These are phyloP conservation scores for Boletus vinaceobasis DNA, from an alignment of 768 basidiomycete species.

Conservation along the genomic window DNA sequence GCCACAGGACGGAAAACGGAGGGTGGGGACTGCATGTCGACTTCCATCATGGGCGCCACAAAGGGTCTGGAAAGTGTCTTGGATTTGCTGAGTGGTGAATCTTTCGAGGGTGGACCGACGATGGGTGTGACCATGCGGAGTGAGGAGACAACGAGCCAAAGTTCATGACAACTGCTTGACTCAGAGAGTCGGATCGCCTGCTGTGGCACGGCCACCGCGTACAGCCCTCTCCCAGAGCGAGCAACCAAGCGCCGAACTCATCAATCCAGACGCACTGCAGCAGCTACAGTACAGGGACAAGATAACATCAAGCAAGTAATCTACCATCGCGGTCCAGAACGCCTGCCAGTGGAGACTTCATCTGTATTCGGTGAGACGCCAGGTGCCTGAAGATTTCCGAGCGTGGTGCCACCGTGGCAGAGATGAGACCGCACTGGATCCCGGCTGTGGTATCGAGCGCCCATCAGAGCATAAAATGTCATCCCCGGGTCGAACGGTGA, in stretches of 20 bases:
- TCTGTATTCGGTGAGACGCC: neutral
- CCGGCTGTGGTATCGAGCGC: too few relatives aligned
- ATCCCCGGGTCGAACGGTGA: neutral
- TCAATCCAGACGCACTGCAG: neutral
- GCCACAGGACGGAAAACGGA: slow-evolving; percentile 37
- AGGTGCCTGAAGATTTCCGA: neutral
- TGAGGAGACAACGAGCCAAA: slow-evolving; percentile 2
- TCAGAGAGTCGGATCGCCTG: neutral
- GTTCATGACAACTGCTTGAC: neutral
- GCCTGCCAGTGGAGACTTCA: neutral
- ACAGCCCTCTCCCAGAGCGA: neutral
- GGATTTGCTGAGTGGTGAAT: neutral
- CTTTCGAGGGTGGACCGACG: neutral
- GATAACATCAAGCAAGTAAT: neutral
- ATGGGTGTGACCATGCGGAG: neutral
- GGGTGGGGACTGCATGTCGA: slow-evolving; percentile 49
- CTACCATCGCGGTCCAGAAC: neutral
- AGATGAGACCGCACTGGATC: neutral
- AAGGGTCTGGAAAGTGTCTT: neutral
- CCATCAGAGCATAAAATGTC: neutral
- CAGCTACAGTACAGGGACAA: neutral
- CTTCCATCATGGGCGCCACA: slow-evolving; percentile 43
- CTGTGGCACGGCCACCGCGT: slow-evolving; percentile 5
- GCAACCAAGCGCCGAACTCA: neutral
- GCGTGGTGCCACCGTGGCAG: neutral